Base-by-base conservation (phyloP, 139 green algal genomes). In the Chlorella sp. region DNA sequence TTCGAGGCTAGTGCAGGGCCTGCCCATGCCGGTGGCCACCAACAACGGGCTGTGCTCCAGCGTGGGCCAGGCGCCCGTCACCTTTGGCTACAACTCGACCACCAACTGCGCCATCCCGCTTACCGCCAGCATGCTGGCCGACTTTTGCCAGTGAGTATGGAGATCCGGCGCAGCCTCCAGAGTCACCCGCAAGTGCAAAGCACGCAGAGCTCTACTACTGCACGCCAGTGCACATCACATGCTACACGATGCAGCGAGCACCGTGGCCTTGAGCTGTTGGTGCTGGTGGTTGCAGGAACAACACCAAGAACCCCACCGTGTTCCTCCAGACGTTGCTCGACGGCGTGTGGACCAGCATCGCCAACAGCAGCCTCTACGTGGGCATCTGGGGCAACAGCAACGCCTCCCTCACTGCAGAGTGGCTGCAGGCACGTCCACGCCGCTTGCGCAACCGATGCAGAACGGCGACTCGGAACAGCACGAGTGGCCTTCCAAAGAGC, bases 331-430 rank as follows among this genome's bases (percentile, higher is more conserved):
- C 6, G 17, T 3, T 71, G 29, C 23, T 82, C 67, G 35, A 30
- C 2, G 27, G 65, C 0, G 22, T 82, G 49, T 72, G 70, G n/a
- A 30, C 27, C 24, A 49, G 4, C 30, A 42, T 79, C 20, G 20
- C 55, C 5, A 31, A 27, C 31, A 59, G 55, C 32, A 42, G 35
- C 5, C 31, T 83, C 29, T 77, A 75, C 33, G 6, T 82, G 26
- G 83, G 83, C 65, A 71, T 82, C 4, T 88, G 83, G 83, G 83
- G 83, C 65, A 80, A 85, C 71, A 71, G 76, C 26, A 67, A 85
- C 35, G 50, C 31, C 49, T 76, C 36, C 5, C 76, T 67, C 10
- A 31, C 35, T 34, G 73, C 66, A n/a, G 49, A 85, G 36, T 88
- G 83, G 83, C 0, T 83, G 23, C 42, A 80, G 69, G 74, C 84